phyloP scores from a whole-genome alignment of 164 flowering plant species.

The Berberis thunbergii region DNA sequence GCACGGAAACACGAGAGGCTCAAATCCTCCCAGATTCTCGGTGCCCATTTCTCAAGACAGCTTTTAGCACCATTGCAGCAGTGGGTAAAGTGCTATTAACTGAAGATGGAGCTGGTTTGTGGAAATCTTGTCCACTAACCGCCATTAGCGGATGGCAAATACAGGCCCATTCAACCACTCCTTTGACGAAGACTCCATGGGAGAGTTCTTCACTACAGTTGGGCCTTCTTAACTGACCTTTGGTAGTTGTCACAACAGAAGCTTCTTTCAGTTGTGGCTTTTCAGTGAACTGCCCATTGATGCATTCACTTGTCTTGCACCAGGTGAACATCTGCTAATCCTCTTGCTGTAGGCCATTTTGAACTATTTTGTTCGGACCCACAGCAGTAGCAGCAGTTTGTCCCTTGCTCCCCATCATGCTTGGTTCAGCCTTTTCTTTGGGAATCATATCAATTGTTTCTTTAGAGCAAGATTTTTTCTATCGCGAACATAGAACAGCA shows the following conservation, averaged over 20 bases:
- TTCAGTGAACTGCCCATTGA: constrained; percentile 7
- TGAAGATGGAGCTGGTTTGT: constrained; percentile 5
- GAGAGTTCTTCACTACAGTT: constrained; percentile 4
- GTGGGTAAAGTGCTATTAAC: constrained; percentile 3
- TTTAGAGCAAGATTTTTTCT: constrained; percentile 30
- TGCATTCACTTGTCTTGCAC: constrained; percentile 6
- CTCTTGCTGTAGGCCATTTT: constrained; percentile 19
- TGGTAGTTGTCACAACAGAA: constrained; percentile 9
- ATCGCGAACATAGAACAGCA: constrained; percentile 88
- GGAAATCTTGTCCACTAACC: not conserved
- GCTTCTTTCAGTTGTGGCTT: constrained; percentile 13
- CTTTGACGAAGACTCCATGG: constrained; percentile 8
- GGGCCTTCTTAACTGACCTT: constrained; percentile 4
- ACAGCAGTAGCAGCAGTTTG: constrained; percentile 7
- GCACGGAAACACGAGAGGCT: not conserved
- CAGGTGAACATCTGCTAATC: constrained; percentile 13
- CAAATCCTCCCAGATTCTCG: not conserved
- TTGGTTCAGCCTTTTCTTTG: constrained; percentile 29
- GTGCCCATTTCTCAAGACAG: constrained; percentile 2
- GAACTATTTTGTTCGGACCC: constrained; percentile 14
- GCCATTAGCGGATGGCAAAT: constrained; percentile 4
- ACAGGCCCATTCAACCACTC: constrained; percentile 8
- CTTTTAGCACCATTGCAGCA: constrained; percentile 1
- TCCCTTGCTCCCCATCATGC: constrained; percentile 15
- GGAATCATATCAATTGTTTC: constrained; percentile 28